phyloP scores from a whole-genome alignment of 176 grass and related monocot species.

The Eremochloa ophiuroides region DNA sequence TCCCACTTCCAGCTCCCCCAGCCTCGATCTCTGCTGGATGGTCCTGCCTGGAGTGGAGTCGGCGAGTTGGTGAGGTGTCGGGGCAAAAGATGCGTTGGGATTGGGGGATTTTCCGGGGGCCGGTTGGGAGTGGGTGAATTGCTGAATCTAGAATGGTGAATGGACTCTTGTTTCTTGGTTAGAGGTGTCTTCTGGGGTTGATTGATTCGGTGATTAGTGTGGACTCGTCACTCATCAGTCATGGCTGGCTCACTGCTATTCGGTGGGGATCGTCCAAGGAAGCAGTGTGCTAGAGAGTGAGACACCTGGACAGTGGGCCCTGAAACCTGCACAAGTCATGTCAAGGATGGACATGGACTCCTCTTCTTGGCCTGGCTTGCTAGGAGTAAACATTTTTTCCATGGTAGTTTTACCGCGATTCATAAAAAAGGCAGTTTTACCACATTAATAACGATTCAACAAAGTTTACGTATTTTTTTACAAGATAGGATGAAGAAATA shows the following conservation, averaged over 20 bases:
- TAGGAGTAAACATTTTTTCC: too few species aligned
- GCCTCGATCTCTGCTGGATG: neutral
- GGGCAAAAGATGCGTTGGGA: neutral
- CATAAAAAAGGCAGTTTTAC: too few species aligned
- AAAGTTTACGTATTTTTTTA: too few species aligned
- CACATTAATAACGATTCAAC: too few species aligned
- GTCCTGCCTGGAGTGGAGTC: neutral
- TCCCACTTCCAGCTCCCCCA: neutral
- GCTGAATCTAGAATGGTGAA: too few species aligned
- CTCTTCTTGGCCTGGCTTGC: too few species aligned
- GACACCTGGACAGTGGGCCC: slow-evolving; percentile 12
- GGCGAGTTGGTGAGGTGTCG: neutral
- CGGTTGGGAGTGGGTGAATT: slow-evolving; percentile 14
- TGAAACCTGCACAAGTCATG: neutral
- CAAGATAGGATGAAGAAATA: too few species aligned
- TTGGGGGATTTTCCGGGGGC: slow-evolving; percentile 1
- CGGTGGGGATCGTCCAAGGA: neutral
- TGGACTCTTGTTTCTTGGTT: slow-evolving; percentile 11
- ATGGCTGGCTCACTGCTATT: neutral
- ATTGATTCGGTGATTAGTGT: slow-evolving; percentile 9
- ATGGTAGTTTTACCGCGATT: too few species aligned
- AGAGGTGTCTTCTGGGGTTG: neutral
- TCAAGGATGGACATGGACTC: neutral
- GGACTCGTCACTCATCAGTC: neutral
- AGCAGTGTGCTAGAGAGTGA: neutral